Percentiles rank a stretch among this genome's conserved stretches.
Conservation (phyloP, 169 alveolate genomes). For the Plasmodium ovale region DNA sequence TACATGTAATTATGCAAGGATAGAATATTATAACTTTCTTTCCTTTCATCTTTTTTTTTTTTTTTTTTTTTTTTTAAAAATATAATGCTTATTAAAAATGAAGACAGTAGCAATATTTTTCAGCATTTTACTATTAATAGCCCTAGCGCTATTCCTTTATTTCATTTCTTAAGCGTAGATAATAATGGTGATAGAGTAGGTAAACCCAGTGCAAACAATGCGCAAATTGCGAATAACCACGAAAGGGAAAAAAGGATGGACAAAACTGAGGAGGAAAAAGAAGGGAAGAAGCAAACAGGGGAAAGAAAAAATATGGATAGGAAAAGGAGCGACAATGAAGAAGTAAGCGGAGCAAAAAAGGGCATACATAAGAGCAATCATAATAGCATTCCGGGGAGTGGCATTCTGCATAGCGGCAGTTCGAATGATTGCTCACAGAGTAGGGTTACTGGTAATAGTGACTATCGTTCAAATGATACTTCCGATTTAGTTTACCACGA, state of each 20-base stretch:
- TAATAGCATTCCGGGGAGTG: no score
- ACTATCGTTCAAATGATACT: background rate
- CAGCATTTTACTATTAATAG: conserved; percentile 21
- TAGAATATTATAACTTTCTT: no score
- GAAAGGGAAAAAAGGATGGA: background rate
- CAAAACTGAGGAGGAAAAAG: background rate
- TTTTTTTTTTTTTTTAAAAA: conserved; percentile 4
- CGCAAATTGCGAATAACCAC: background rate
- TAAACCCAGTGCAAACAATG: background rate
- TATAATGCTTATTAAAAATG: conserved; percentile 74
- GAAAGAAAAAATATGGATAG: background rate
- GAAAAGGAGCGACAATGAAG: no score
- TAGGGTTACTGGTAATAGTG: background rate
- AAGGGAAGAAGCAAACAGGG: conserved; percentile 2
- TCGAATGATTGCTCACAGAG: no score
- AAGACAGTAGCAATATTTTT: conserved; percentile 41
- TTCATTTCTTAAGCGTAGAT: conserved; percentile 27
- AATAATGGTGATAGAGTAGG: background rate
- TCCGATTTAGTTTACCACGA: conserved; percentile 21
- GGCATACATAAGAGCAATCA: background rate
- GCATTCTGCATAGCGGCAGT: no score
- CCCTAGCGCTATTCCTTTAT: conserved; percentile 19
- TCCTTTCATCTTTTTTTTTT: no score
- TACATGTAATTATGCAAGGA: no score
- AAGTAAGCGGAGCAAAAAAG: background rate